phyloP scores from a whole-genome alignment of 495 filamentous ascomycete genomes.

The Letharia columbiana region DNA sequence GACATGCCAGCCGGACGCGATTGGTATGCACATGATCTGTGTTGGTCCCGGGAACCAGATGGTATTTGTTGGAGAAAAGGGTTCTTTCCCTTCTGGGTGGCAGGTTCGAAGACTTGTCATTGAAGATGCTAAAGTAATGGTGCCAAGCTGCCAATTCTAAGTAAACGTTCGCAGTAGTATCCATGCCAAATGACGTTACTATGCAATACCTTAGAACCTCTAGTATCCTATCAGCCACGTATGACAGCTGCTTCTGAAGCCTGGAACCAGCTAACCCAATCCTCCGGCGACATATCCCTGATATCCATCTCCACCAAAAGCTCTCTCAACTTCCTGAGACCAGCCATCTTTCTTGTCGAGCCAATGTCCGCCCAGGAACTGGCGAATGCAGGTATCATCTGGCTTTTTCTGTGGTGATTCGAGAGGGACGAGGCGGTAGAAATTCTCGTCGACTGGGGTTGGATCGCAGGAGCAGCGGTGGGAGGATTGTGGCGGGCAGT shows the following conservation, averaged over 20 bases:
- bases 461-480: slow-evolving; percentile 40
- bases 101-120: background rate
- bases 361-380: slow-evolving; percentile 43
- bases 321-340: slow-evolving; percentile 31
- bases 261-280: background rate
- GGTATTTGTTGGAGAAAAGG: no score
- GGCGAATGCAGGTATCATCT: slow-evolving; percentile 41
- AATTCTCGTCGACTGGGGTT: slow-evolving; percentile 42
- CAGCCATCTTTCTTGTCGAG: slow-evolving; percentile 37
- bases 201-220: background rate
- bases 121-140: background rate
- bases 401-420: slow-evolving; percentile 46
- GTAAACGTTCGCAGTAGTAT: background rate
- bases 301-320: slow-evolving; percentile 38
- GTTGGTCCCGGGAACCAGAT: no score
- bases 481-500: slow-evolving; percentile 30
- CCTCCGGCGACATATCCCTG: slow-evolving; percentile 30
- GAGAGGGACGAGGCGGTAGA: slow-evolving; percentile 43
- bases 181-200: slow-evolving; percentile 3
- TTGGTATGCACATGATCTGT: no score
- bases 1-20: no score
- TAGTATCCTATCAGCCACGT: background rate
- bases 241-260: background rate
- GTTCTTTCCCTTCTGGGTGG: no score
- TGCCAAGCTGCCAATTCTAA: background rate